Conservation (phyloP, 2,329 filamentous ascomycete species). For the Aspergillus arachidicola region DNA sequence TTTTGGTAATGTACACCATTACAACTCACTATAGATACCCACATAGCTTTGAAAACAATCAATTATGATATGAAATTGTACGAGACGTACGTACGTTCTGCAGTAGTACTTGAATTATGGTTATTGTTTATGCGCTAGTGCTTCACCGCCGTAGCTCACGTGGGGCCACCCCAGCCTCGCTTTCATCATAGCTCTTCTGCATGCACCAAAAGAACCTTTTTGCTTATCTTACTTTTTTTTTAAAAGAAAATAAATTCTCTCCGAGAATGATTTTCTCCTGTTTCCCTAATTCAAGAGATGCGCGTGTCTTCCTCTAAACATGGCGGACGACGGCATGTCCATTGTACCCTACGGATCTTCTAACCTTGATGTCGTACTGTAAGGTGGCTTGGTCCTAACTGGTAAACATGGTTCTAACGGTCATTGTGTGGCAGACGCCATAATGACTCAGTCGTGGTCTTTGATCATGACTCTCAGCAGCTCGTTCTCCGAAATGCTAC, state of each 20-base stretch:
- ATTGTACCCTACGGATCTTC: slow-evolving; percentile 46
- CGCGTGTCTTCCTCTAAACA: slow-evolving; percentile 23
- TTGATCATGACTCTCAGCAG: slow-evolving; percentile 80
- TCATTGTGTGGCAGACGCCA: slow-evolving; percentile 68
- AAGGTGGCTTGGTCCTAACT: slow-evolving; percentile 23
- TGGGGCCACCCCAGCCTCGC: slow-evolving; percentile 17
- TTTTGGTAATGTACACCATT: slow-evolving; percentile 8
- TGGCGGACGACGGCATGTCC: slow-evolving; percentile 45
- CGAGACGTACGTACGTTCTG: background rate
- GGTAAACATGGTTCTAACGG: slow-evolving; percentile 16
- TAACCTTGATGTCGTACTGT: slow-evolving; percentile 50
- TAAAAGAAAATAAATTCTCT: background rate
- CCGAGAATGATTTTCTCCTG: slow-evolving; percentile 5
- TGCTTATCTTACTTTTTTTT: background rate
- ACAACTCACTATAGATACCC: slow-evolving; percentile 25
- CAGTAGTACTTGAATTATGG: background rate
- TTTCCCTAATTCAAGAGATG: slow-evolving; percentile 16
- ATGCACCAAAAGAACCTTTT: background rate
- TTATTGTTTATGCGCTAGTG: background rate
- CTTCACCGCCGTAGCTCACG: slow-evolving; percentile 26
- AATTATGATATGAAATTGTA: slow-evolving; percentile 8
- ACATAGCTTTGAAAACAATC: slow-evolving; percentile 11
- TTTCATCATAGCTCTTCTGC: slow-evolving; percentile 11
- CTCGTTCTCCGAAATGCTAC: slow-evolving; percentile 74
- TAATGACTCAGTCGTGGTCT: slow-evolving; percentile 88